phyloP scores from a whole-genome alignment of 305 asterid species.

The Lippia alba region DNA sequence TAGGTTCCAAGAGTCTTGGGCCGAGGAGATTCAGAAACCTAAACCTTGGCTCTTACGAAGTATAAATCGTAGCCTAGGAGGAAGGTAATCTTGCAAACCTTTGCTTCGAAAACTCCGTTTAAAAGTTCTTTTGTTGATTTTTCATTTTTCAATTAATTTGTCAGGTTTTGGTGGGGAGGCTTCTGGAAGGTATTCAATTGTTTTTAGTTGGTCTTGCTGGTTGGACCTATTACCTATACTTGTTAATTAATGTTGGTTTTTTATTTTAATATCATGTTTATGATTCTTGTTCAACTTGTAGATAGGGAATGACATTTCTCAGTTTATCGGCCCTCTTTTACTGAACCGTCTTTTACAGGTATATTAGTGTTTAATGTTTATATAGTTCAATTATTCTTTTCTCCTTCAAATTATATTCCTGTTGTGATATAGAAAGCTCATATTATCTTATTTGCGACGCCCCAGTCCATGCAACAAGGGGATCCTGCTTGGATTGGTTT shows the following conservation, averaged over 20 bases:
- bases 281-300: constrained; percentile 43
- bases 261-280: constrained; percentile 22
- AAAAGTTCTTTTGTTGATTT: constrained; percentile 26
- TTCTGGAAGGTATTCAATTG: constrained; percentile 82
- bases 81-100: constrained; percentile 60
- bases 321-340: constrained; percentile 83
- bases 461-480: constrained; percentile 84
- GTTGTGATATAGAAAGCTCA: constrained; percentile 32
- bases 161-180: constrained; percentile 99
- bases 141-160: constrained; percentile 33
- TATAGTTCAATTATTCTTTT: background rate
- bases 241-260: constrained; percentile 2
- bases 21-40: constrained; percentile 68
- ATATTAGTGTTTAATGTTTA: background rate
- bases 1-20: constrained; percentile 91
- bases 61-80: constrained; percentile 83
- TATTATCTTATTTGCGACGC: constrained; percentile 38
- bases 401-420: background rate
- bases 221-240: constrained; percentile 6
- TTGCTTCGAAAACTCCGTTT: constrained; percentile 26
- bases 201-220: constrained; percentile 27
- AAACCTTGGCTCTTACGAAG: constrained; percentile 98
- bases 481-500: constrained; percentile 95
- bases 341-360: constrained; percentile 74
- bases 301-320: constrained; percentile 84